Evolutionary conservation across 2,329 filamentous ascomycete species (phyloP).

Genomic region (Sporothrix euskadiensis): DNA sequence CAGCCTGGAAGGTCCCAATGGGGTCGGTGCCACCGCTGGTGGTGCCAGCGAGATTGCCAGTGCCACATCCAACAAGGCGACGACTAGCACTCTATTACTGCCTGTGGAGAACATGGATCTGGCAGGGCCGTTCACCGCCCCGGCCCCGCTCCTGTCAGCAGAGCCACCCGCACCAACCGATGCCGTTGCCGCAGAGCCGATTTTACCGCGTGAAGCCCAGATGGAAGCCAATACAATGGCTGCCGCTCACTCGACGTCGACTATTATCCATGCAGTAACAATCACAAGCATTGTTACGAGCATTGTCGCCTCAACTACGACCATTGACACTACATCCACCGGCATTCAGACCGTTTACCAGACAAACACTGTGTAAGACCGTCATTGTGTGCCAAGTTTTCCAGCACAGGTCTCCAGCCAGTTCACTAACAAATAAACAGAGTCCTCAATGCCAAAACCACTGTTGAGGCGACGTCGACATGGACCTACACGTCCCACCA

Average conservation of each 20-base stretch:
- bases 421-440: slow-evolving; percentile 3
- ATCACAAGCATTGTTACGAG: slow-evolving; percentile 20
- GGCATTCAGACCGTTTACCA: slow-evolving; percentile 18
- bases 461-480: slow-evolving; percentile 33
- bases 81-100: background rate
- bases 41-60: background rate
- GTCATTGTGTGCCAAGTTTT: background rate
- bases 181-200: background rate
- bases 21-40: background rate
- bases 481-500: slow-evolving; percentile 28
- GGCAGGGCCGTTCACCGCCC: background rate
- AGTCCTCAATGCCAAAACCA: slow-evolving; percentile 31
- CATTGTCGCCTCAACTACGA: slow-evolving; percentile 21
- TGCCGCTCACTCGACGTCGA: slow-evolving; percentile 24
- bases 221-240: slow-evolving; percentile 24
- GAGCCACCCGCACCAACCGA: background rate
- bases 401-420: background rate
- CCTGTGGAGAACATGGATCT: background rate
- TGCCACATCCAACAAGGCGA: background rate
- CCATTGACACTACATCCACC: slow-evolving; percentile 22
- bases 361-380: slow-evolving; percentile 31
- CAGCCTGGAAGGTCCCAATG: background rate
- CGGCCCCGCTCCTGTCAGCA: background rate
- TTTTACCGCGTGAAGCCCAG: slow-evolving; percentile 24
- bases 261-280: slow-evolving; percentile 24